phyloP scores from a whole-genome alignment of 257 asterid genomes.

The Catharanthus roseus region DNA sequence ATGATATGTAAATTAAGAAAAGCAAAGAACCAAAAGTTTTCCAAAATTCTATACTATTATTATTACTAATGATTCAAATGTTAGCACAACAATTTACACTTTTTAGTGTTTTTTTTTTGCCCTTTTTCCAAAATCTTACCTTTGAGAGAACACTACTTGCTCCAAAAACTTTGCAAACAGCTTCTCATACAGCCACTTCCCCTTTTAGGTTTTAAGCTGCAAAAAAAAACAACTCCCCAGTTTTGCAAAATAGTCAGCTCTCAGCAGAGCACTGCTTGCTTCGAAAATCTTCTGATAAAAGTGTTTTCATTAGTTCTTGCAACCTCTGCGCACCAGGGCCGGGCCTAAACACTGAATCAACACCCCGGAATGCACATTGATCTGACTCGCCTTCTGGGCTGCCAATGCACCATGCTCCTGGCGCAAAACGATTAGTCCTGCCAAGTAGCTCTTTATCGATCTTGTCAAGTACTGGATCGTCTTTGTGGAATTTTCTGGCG shows the following conservation, averaged over 20 bases:
- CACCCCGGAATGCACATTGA: conserved; percentile 66
- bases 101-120: not conserved
- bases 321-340: conserved; percentile 83
- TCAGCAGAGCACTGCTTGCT: conserved; percentile 44
- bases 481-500: conserved; percentile 83
- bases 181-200: conserved; percentile 15
- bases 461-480: conserved; percentile 75
- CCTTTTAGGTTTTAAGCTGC: not conserved
- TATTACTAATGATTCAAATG: conserved; percentile 21
- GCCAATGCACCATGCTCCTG: conserved; percentile 90
- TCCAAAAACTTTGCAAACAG: conserved; percentile 33
- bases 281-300: conserved; percentile 57
- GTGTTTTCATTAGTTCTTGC: conserved; percentile 36
- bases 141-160: conserved; percentile 33
- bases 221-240: not conserved
- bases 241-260: conserved; percentile 25
- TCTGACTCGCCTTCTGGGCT: conserved; percentile 58
- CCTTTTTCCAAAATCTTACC: conserved; percentile 10
- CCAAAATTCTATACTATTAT: conserved; percentile 19
- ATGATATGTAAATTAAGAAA: not conserved
- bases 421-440: conserved; percentile 56
- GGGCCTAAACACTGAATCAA: conserved; percentile 64
- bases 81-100: conserved; percentile 42
- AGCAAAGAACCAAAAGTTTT: conserved; percentile 1
- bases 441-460: conserved; percentile 75